These are phyloP conservation scores for Plicaturopsis crispa DNA, from an alignment of 768 basidiomycete species.

Conservation along the genomic window DNA sequence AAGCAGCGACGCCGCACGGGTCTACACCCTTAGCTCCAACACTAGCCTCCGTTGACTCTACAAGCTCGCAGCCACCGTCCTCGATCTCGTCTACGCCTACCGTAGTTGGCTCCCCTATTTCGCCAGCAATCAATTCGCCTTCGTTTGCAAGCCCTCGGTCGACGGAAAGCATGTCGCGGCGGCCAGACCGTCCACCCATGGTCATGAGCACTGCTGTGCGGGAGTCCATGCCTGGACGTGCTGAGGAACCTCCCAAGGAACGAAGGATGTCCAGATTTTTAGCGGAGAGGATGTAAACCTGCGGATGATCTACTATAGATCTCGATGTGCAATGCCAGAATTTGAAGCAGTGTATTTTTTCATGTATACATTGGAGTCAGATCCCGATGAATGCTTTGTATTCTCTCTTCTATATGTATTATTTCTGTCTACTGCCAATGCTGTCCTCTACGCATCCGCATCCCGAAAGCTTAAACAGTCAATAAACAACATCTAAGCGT, in stretches of 20 bases:
- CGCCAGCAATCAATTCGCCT: background rate
- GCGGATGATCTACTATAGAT: background rate
- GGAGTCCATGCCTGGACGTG: conserved; percentile 9
- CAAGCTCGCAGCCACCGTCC: background rate
- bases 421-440: background rate
- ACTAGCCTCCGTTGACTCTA: background rate
- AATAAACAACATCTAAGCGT: too few species aligned
- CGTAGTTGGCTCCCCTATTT: background rate
- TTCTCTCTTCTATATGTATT: background rate
- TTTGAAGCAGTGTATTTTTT: background rate
- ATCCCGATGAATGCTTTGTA: background rate
- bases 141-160: background rate
- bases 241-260: background rate
- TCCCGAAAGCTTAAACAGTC: background rate
- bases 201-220: conserved; percentile 20
- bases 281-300: conserved; percentile 18
- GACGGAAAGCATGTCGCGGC: conserved; percentile 2
- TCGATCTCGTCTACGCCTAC: background rate
- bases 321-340: background rate
- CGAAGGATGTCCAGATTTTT: conserved; percentile 25
- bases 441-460: background rate
- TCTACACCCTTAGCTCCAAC: background rate
- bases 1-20: too few species aligned
- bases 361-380: background rate
- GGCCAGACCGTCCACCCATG: conserved; percentile 21